These are phyloP conservation scores for Nannizziopsis barbatae DNA, from an alignment of 2,329 filamentous ascomycete genomes.

Conservation along the genomic window DNA sequence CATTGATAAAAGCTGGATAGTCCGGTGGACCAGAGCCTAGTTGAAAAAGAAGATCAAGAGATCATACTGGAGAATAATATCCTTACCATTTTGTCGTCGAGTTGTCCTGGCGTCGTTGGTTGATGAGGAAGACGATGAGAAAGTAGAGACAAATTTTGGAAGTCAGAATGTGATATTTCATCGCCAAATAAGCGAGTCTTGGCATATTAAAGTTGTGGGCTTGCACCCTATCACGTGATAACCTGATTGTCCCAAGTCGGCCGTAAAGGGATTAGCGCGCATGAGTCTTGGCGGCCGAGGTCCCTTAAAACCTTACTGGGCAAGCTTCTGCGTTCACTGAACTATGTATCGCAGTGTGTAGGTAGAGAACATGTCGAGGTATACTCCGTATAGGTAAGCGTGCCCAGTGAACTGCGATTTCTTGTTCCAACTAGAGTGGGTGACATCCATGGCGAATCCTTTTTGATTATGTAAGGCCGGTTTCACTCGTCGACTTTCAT, in stretches of 20 bases:
- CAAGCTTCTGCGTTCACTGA: too few species aligned
- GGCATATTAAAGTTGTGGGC: neutral
- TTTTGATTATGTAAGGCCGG: too few species aligned
- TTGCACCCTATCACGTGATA: neutral
- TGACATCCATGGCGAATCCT: too few species aligned
- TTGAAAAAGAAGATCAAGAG: slow-evolving; percentile 8
- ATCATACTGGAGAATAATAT: slow-evolving; percentile 37
- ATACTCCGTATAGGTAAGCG: too few species aligned
- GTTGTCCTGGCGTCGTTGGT: slow-evolving; percentile 42
- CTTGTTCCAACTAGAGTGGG: too few species aligned
- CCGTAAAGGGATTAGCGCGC: too few species aligned
- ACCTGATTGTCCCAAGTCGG: neutral
- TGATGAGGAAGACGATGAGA: slow-evolving; percentile 25
- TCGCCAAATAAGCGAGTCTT: slow-evolving; percentile 6
- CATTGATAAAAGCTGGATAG: slow-evolving; percentile 26
- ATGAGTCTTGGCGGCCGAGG: too few species aligned
- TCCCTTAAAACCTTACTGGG: too few species aligned
- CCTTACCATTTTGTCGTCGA: slow-evolving; percentile 52
- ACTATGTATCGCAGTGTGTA: too few species aligned
- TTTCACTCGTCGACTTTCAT: too few species aligned
- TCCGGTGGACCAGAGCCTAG: slow-evolving; percentile 3
- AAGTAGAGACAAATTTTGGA: slow-evolving; percentile 10
- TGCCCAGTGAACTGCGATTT: too few species aligned
- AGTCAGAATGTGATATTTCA: neutral
- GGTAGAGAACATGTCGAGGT: too few species aligned